Percentiles rank a stretch among this genome's conserved stretches.
These are phyloP conservation scores for Paecilomyces formosus DNA, from an alignment of 2,329 filamentous ascomycete species.

Conservation along the genomic window DNA sequence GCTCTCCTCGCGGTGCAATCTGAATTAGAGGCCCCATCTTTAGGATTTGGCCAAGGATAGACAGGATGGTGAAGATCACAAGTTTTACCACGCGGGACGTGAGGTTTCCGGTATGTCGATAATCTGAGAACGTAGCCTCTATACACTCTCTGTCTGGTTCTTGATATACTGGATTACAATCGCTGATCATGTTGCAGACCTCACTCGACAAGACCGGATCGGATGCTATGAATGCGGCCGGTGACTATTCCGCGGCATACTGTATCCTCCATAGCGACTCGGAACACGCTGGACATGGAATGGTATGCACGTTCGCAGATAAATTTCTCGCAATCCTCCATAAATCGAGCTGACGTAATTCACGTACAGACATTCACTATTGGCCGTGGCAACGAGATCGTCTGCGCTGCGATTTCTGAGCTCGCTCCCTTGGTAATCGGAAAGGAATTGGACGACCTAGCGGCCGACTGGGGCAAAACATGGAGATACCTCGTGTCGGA, in stretches of 20 bases:
- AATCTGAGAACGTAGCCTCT: slow-evolving; percentile 1
- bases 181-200: slow-evolving; percentile 43
- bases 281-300: slow-evolving; percentile 31
- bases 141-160: slow-evolving; percentile 6
- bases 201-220: slow-evolving; percentile 94
- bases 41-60: neutral
- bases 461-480: slow-evolving; percentile 74
- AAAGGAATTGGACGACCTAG: slow-evolving; percentile 68
- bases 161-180: slow-evolving; percentile 1
- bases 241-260: slow-evolving; percentile 91
- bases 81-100: slow-evolving; percentile 66
- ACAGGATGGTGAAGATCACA: slow-evolving; percentile 57
- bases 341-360: neutral
- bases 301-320: slow-evolving; percentile 22
- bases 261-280: slow-evolving; percentile 82
- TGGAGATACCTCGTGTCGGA: slow-evolving; percentile 91
- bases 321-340: neutral
- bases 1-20: neutral
- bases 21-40: neutral
- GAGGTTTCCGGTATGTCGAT: slow-evolving; percentile 54
- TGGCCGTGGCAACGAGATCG: slow-evolving; percentile 78
- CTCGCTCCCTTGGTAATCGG: slow-evolving; percentile 69
- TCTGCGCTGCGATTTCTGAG: slow-evolving; percentile 75
- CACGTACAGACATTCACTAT: slow-evolving; percentile 37
- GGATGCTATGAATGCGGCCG: slow-evolving; percentile 92